These are phyloP conservation scores for Blumeriella jaapii DNA, from an alignment of 2,329 filamentous ascomycete genomes.

Conservation along the genomic window DNA sequence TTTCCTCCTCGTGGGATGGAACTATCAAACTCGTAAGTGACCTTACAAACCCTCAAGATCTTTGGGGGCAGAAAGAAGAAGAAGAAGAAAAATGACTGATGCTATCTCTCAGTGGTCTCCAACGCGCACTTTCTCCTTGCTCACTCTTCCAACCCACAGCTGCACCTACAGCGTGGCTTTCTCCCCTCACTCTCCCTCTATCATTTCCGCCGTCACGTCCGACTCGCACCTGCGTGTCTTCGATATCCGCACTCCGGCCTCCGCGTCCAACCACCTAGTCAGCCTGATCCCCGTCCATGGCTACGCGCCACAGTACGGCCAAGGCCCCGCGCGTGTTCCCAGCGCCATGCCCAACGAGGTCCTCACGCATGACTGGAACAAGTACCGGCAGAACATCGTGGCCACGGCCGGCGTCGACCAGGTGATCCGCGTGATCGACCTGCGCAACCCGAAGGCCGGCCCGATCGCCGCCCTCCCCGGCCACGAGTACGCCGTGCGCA, in stretches of 20 bases:
- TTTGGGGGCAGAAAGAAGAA: constrained; percentile 2
- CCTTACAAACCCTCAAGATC: constrained; percentile 7
- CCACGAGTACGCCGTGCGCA: constrained; percentile 82
- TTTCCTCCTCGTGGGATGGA: constrained; percentile 91
- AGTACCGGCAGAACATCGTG: constrained; percentile 76
- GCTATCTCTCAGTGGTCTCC: constrained; percentile 67
- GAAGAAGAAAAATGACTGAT: constrained; percentile 4
- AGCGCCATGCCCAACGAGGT: constrained; percentile 46
- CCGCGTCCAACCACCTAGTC: constrained; percentile 77
- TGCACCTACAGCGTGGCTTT: constrained; percentile 94
- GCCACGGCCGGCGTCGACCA: constrained; percentile 86
- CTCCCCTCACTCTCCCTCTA: constrained; percentile 73
- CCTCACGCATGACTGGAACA: constrained; percentile 98
- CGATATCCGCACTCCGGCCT: constrained; percentile 78
- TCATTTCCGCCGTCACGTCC: constrained; percentile 78
- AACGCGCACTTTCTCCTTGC: constrained; percentile 58
- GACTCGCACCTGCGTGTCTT: constrained; percentile 86
- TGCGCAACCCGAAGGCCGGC: constrained; percentile 62
- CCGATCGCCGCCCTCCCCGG: constrained; percentile 66
- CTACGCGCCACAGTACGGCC: constrained; percentile 30
- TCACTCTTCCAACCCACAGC: constrained; percentile 79
- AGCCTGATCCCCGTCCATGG: constrained; percentile 74
- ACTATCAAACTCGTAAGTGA: constrained; percentile 67
- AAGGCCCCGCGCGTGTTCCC: constrained; percentile 19
- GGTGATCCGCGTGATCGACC: constrained; percentile 79